These are phyloP conservation scores for Skeletonema costatum DNA, from an alignment of 108 stramenopile species.

Conservation along the genomic window DNA sequence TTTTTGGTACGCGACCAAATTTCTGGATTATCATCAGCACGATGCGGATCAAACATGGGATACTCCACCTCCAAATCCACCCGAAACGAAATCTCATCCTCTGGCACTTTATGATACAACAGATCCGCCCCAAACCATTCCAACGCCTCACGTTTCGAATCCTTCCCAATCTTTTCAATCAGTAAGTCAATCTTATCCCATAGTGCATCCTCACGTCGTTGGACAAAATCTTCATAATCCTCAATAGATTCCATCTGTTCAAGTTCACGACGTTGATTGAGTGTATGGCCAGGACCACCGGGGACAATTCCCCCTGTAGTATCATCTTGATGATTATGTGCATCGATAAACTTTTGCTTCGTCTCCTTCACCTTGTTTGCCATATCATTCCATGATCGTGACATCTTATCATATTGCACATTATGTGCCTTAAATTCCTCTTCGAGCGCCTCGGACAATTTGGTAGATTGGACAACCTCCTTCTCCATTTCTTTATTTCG, in stretches of 20 bases:
- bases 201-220: slow-evolving; percentile 56
- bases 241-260: background rate
- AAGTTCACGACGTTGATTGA: background rate
- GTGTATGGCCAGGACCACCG: slow-evolving; percentile 1
- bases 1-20: slow-evolving; percentile 12
- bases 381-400: background rate
- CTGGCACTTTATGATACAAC: background rate
- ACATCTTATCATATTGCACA: background rate
- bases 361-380: background rate
- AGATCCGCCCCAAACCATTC: slow-evolving; percentile 75
- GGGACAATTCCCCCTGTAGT: background rate
- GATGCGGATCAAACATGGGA: slow-evolving; percentile 15
- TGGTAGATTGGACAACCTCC: background rate
- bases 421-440: background rate
- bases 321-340: background rate
- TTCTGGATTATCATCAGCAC: slow-evolving; percentile 18
- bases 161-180: slow-evolving; percentile 31
- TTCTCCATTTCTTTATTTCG: background rate
- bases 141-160: slow-evolving; percentile 52
- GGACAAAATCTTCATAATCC: slow-evolving; percentile 30
- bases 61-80: slow-evolving; percentile 35
- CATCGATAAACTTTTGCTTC: background rate
- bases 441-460: background rate
- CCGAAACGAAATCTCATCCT: background rate
- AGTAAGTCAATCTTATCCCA: slow-evolving; percentile 53